phyloP scores from a whole-genome alignment of 2,329 filamentous ascomycete species.

The Stachybotrys chlorohalonatus region DNA sequence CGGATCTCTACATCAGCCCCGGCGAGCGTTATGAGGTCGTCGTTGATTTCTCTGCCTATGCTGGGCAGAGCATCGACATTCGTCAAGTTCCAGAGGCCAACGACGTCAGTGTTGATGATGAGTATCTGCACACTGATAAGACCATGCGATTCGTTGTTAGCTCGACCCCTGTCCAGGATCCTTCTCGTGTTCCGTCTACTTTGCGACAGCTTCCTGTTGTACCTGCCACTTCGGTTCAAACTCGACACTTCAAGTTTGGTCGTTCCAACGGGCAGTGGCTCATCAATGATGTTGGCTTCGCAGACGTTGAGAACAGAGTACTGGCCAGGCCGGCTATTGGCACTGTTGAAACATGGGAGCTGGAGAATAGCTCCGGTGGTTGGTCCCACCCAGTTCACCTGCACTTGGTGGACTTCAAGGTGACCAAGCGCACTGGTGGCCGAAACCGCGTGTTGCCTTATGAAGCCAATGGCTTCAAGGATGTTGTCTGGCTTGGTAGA shows the following conservation, averaged over 20 bases:
- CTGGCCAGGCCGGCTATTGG: slow-evolving; percentile 30
- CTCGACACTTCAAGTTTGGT: slow-evolving; percentile 37
- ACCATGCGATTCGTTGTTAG: slow-evolving; percentile 44
- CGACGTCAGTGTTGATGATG: slow-evolving; percentile 31
- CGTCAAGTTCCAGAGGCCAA: slow-evolving; percentile 16
- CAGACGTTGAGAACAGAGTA: slow-evolving; percentile 19
- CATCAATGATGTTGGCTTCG: slow-evolving; percentile 36
- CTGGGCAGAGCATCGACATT: slow-evolving; percentile 36
- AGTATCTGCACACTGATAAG: slow-evolving; percentile 41
- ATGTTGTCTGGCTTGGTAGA: slow-evolving; percentile 39
- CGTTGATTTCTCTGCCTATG: slow-evolving; percentile 42
- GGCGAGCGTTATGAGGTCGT: slow-evolving; percentile 51
- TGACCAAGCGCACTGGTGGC: slow-evolving; percentile 32
- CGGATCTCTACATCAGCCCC: slow-evolving; percentile 37
- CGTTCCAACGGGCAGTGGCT: slow-evolving; percentile 33
- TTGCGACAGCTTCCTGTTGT: slow-evolving; percentile 30
- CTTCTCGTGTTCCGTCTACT: slow-evolving; percentile 19
- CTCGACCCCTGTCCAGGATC: slow-evolving; percentile 22
- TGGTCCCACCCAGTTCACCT: slow-evolving; percentile 42
- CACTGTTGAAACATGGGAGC: slow-evolving; percentile 30
- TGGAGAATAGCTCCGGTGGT: slow-evolving; percentile 30
- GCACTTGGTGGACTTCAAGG: slow-evolving; percentile 43
- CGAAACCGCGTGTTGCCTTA: slow-evolving; percentile 31
- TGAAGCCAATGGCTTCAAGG: slow-evolving; percentile 40
- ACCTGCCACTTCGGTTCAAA: slow-evolving; percentile 18